Evolutionary conservation across 768 basidiomycete species (phyloP), one percentile per base, ranked within the genome.

Genomic region (Clitopilus hobsonii): DNA sequence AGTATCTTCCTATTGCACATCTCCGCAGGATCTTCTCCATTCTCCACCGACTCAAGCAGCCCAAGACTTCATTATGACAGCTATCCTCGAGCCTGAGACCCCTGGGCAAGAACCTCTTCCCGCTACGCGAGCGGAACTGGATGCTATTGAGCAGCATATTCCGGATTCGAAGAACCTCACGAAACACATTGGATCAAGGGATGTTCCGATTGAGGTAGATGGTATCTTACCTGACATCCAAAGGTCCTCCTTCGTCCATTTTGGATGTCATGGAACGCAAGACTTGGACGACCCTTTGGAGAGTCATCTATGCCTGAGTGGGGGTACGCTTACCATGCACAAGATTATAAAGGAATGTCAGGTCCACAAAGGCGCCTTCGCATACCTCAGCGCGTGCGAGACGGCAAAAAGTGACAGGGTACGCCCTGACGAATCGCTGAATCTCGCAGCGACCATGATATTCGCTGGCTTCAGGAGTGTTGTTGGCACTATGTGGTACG

Each of bases 391-490:
- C 22, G 48, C 48, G n/a, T 49, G 48, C 27, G 48, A 49, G 16
- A 49, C 48, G 16, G 48, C 48, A 23, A 16, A 24, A 23, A 23
- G 48, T 5, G 48, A 49, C 24, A 16, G 16, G 27, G 23, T 18
- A 13, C 48, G 22, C 14, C 23, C 59, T 0, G 57, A 60, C 20
- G 56, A 60, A 47, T 53, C 54, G 8, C 38, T 60, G 14, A 56
- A 62, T 49, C 54, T 62, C 14, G 60, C 56, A 6, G 51, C 50
- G 16, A 49, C 52, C 7, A n/a, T 62, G 49, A 52, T 52, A 16
- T 58, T 60, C 20, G 18, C 56, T 50, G 60, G 60, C 8, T 62
- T 59, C 52, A 56, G 47, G 5, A 55, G 61, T 53, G 54, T 60
- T 6, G 48, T 62, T 51, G 61, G 47, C 18, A 60, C 61, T 0